Conservation (phyloP, 441 rosid genomes). For the Gossypium gossypioides region DNA sequence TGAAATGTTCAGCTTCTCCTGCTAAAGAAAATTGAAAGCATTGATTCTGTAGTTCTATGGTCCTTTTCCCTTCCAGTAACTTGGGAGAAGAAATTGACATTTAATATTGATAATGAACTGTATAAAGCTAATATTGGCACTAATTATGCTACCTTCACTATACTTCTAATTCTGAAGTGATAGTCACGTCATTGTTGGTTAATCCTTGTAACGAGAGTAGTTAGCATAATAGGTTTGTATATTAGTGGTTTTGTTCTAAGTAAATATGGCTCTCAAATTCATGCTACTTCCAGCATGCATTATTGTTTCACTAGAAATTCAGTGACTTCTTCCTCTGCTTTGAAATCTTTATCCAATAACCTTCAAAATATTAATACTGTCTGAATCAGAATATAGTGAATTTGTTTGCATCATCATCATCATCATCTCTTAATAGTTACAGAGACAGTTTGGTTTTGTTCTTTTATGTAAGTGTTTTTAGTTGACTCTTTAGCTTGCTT, state of each 20-base stretch:
- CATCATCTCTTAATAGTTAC: not conserved
- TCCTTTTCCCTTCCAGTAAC: not conserved
- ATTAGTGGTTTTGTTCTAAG: not conserved
- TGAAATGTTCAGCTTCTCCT: not conserved
- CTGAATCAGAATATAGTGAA: not conserved
- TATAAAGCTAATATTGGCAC: not conserved
- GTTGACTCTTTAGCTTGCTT: not conserved
- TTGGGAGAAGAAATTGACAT: not conserved
- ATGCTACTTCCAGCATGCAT: not conserved
- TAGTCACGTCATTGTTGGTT: not conserved
- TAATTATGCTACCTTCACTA: not conserved
- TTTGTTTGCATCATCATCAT: not conserved
- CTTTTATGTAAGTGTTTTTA: not conserved
- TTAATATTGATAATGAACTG: not conserved
- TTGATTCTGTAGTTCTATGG: not conserved
- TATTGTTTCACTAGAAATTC: not conserved
- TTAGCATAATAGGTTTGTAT: not conserved
- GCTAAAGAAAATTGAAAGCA: not conserved
- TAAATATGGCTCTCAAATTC: not conserved
- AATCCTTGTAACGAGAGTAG: not conserved
- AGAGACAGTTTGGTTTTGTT: not conserved
- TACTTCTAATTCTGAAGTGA: not conserved
- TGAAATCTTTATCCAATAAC: not conserved
- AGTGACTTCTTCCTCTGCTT: not conserved
- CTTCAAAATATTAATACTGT: not conserved